Evolutionary conservation across 2,329 filamentous ascomycete species (phyloP), one percentile per base, ranked within the genome.

Genomic region (Ophiocordyceps unilateralis): DNA sequence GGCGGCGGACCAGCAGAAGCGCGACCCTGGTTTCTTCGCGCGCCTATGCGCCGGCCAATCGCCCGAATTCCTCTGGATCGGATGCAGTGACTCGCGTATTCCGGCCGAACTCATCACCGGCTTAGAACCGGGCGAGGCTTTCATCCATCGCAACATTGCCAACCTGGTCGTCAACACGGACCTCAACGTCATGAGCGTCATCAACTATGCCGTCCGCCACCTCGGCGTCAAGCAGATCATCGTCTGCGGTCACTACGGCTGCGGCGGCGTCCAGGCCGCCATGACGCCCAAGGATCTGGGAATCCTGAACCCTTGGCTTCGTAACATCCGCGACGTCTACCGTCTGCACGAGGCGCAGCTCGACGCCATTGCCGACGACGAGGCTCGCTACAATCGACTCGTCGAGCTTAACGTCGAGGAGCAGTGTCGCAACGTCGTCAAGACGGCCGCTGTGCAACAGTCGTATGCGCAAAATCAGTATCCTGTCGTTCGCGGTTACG

Each of bases 121-220:
- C 50, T 74, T 89, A 44, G 70, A 82, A 56, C 84, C 87, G n/a
- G 87, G 87, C 51, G 85, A 94, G 63, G 81, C 89, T 54, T 95
- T 94, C 61, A 81, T 93, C 51, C 86, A 93, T 70, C 83, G 88
- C 63, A 94, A 95, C 58, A 93, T 94, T 61, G 87, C 86, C 64
- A 94, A 94, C 68, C 72, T 93, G 50, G 72, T 93, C 45, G 77
- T 78, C 64, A 76, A 79, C 57, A 80, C 77, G 49, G 88, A 95
- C 58, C 72, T 93, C 55, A 87, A 79, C 61, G 77, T 79, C 41
- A 78, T 84, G 59, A 75, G 75, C 58, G 86, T 93, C 53, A 84
- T 94, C 62, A 79, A 91, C 58, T 95, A 87, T 59, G 83, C 86
- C 49, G 85, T 94, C 49, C 69, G 73, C 53, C 78, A 89, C 60